phyloP scores from a whole-genome alignment of 306 rosid species.

The Citrullus amarus region DNA sequence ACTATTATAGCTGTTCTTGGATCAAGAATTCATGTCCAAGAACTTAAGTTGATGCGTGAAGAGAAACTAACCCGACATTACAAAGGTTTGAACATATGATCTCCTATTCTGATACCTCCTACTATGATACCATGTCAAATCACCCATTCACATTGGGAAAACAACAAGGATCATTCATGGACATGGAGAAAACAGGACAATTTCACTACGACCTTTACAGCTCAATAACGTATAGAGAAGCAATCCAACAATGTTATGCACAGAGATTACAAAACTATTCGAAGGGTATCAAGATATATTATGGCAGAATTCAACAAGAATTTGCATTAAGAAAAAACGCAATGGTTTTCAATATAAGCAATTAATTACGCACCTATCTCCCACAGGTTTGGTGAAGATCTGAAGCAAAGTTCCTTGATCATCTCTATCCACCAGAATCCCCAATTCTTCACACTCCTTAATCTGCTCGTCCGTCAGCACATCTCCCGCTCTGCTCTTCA shows the following conservation, averaged over 20 bases:
- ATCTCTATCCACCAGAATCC: slow-evolving; percentile 81
- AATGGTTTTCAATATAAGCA: not conserved
- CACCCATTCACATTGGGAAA: no score
- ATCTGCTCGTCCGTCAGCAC: slow-evolving; percentile 66
- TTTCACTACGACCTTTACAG: not conserved
- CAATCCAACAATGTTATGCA: not conserved
- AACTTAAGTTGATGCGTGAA: no score
- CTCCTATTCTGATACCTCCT: no score
- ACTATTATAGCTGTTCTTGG: not conserved
- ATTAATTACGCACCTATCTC: slow-evolving; percentile 51
- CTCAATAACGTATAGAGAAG: not conserved
- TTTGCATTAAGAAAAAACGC: not conserved
- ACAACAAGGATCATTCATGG: not conserved
- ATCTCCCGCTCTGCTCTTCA: slow-evolving; percentile 57
- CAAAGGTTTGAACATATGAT: no score
- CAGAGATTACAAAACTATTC: not conserved
- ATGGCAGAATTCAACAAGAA: not conserved
- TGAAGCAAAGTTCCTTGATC: slow-evolving; percentile 93
- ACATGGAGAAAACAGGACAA: not conserved
- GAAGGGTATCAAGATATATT: not conserved
- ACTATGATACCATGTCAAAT: no score
- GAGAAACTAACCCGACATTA: no score
- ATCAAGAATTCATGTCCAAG: not conserved
- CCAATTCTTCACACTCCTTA: slow-evolving; percentile 71
- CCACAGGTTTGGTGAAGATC: slow-evolving; percentile 87